These are phyloP conservation scores for Debaryomycetaceae sp. DNA, from an alignment of 1,139 yeast genomes.

Conservation along the genomic window DNA sequence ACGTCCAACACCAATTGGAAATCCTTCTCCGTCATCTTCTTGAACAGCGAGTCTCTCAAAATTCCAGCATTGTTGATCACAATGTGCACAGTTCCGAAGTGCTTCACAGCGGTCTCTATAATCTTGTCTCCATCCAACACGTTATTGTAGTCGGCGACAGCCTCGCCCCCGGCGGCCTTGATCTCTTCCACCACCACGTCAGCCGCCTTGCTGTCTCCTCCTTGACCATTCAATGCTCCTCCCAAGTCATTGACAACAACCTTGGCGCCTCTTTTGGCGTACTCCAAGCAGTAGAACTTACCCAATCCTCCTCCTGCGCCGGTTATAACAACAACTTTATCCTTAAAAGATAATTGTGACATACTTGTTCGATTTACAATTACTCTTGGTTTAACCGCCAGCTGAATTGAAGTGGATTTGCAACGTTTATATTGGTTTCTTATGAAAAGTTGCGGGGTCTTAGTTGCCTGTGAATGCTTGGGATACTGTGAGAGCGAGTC, in stretches of 20 bases:
- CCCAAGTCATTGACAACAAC: constrained; percentile 94
- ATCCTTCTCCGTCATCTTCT: constrained; percentile 79
- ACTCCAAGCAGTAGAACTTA: constrained; percentile 79
- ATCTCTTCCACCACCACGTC: constrained; percentile 89
- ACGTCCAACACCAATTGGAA: constrained; percentile 80
- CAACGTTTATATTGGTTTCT: not conserved
- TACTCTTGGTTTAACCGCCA: not conserved
- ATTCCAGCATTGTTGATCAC: constrained; percentile 95
- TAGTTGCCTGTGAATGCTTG: constrained; percentile 2
- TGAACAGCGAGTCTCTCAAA: constrained; percentile 70
- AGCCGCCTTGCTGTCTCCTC: constrained; percentile 68
- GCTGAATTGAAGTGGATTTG: not conserved
- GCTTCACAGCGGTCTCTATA: constrained; percentile 79
- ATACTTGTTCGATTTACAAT: constrained; percentile 10
- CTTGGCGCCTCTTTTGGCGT: constrained; percentile 86
- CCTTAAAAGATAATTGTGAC: constrained; percentile 55
- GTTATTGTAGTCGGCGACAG: constrained; percentile 93
- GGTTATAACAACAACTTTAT: constrained; percentile 85
- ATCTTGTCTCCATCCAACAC: constrained; percentile 86
- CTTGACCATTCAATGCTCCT: constrained; percentile 73
- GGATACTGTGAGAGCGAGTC: not conserved
- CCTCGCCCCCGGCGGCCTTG: constrained; percentile 68
- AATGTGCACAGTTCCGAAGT: constrained; percentile 86
- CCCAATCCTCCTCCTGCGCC: constrained; percentile 99
- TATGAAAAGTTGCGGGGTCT: constrained; percentile 1